Evolutionary conservation across 495 filamentous ascomycete genomes (phyloP).

Genomic region (Glutinoglossum americanum): DNA sequence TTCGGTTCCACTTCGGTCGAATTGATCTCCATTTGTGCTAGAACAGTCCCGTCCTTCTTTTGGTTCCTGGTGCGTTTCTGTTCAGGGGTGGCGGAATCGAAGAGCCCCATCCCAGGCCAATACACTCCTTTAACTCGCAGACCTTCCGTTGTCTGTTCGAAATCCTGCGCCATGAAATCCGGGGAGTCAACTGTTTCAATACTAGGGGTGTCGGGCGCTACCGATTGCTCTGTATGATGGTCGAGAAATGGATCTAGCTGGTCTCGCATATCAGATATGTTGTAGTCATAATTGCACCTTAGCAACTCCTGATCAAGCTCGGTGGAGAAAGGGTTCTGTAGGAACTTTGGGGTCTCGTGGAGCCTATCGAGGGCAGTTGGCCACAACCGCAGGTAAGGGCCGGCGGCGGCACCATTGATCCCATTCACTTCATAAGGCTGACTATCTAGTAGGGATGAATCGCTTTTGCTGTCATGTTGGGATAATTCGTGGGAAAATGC

Average conservation of each 20-base stretch:
- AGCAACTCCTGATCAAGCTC: background rate
- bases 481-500: background rate
- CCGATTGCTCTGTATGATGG: background rate
- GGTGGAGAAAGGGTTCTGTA: background rate
- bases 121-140: slow-evolving; percentile 37
- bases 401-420: background rate
- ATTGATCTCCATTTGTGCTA: slow-evolving; percentile 46
- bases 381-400: background rate
- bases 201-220: background rate
- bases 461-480: background rate
- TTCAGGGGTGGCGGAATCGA: slow-evolving; percentile 60
- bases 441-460: background rate
- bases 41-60: slow-evolving; percentile 50
- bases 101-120: slow-evolving; percentile 74
- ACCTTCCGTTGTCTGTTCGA: slow-evolving; percentile 1
- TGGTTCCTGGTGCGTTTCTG: slow-evolving; percentile 71
- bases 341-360: background rate
- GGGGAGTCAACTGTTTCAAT: background rate
- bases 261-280: background rate
- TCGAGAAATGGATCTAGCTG: background rate
- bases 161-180: background rate
- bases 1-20: slow-evolving; percentile 45
- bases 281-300: background rate
- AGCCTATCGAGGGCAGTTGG: background rate
- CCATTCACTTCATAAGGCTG: background rate